Base-by-base conservation (phyloP, 176 grass and related monocot species). In the Triticum turgidum region DNA sequence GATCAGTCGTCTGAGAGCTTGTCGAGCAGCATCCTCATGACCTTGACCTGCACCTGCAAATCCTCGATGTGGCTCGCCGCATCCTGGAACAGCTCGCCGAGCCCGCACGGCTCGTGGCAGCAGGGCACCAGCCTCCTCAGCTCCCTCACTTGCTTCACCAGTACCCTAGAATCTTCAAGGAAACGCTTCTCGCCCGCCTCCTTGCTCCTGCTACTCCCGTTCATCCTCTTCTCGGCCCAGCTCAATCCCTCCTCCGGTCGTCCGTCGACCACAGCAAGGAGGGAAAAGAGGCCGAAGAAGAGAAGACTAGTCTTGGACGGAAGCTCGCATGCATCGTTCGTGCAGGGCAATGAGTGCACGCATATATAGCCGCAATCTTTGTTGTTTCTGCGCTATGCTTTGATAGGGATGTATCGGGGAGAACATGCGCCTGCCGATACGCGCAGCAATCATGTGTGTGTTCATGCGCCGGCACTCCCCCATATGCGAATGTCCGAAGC, bases 321-420 rank as follows among this genome's bases (percentile, higher is more conserved):
- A 65, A 39, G 80, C 54, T 11, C 11, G 68, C 80, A 73, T 76
- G 41, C 67, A 78, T 87, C 83, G 83, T 65, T 52, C 13, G 44
- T 21, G 58, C 54, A 39, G 52, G 10, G 30, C 81, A 77, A 81
- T 32, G 56, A 84, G 49, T 87, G 47, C 76, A 6, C 61, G 38
- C 49, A 81, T 85, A 88, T 91, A 91, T 91, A 88, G 82, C 82
- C 86, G 86, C 89, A 82, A 91, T 91, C 89, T 91, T 85, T 81
- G 89, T 81, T 87, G 80, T 87, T 85, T 88, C 14, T 49, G 44
- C 42, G 2, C 5, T 2, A 69, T 73, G 70, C 78, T 67, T 83
- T 61, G 81, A 62, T 11, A 27, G 67, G 49, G 61, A 66, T 47
- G 15, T 61, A 18, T 79, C 61, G 6, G 49, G 24, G 62, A 77